Base-by-base conservation (phyloP, 2,329 filamentous ascomycete species). In the Ceratocystis lukuohia region DNA sequence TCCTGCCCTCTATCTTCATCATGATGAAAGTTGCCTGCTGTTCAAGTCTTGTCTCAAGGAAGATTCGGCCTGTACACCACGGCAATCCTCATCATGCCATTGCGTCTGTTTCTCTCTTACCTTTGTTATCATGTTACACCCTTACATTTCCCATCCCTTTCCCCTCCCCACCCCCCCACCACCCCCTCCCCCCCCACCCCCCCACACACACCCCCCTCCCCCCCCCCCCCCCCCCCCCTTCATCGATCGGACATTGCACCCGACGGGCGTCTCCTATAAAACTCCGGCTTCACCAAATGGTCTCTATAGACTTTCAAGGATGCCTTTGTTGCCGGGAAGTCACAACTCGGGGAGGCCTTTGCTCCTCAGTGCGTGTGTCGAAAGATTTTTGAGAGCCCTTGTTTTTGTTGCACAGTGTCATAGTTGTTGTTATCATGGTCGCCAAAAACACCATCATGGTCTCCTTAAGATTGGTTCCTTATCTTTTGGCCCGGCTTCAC, bases 1-100 rank as follows among this genome's bases (percentile, higher is more conserved):
- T 67, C 67, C 65, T 69, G 68, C 48, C 66, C 20, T 48, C 44
- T 30, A 45, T 50, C 61, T 50, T 33, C 53, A 33, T 57, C 28
- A 33, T 57, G 53, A 33, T 57, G 15, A 30, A 33, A 57, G 1
- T n/a, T 17, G 12, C n/a, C 53, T 28, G 28, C 17, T 33, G 53
- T 57, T 33, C 53, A 57, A 28, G 53, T 33, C 53, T 33, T 57
- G 53, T 57, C 53, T 57, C 53, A 57, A 30, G 53, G 53, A 57
- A 57, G 22, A 57, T 57, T 57, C 30, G 53, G n/a, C 53, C 28
- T 57, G 53, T 15, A 57, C 22, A 33, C 22, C 53, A 56, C 22
- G 37, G 37, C 37, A 41, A 15, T 15, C 37, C 12, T 41, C 50
- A 48, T 48, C 45, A 48, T 41, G 3, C 45, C 45, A 53, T 20